These are phyloP conservation scores for Cladophialophora exuberans DNA, from an alignment of 2,329 filamentous ascomycete genomes.

Conservation along the genomic window DNA sequence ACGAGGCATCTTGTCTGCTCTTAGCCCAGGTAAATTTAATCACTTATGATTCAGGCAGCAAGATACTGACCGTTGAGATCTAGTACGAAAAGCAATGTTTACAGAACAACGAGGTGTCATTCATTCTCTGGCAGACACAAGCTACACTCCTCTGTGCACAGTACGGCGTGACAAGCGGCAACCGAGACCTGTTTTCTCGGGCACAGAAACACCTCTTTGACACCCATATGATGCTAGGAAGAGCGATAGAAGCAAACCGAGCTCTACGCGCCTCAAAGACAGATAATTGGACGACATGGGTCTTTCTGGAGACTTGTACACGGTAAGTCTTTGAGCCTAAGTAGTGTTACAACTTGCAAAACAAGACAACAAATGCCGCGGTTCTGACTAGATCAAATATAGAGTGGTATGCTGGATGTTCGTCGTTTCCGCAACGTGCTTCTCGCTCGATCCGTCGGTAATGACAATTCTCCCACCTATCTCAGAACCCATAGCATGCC, in stretches of 20 bases:
- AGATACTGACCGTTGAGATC: no score
- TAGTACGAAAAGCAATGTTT: not conserved
- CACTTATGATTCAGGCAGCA: not conserved
- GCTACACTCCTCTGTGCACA: slow-evolving; percentile 11
- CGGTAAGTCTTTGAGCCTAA: slow-evolving; percentile 2
- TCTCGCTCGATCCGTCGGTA: slow-evolving; percentile 2
- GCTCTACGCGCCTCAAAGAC: not conserved
- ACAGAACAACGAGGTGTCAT: not conserved
- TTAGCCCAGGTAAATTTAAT: slow-evolving; percentile 2
- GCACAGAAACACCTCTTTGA: slow-evolving; percentile 4
- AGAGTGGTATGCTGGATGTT: slow-evolving; percentile 18
- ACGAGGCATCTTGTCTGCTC: slow-evolving; percentile 7
- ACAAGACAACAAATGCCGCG: not conserved
- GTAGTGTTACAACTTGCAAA: no score
- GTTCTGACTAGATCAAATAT: no score
- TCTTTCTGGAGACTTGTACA: slow-evolving; percentile 9
- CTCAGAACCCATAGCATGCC: slow-evolving; percentile 5
- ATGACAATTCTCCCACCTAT: slow-evolving; percentile 11
- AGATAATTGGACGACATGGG: slow-evolving; percentile 8
- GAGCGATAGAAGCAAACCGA: not conserved
- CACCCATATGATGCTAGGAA: not conserved
- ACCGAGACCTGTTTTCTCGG: not conserved
- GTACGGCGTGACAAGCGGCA: not conserved
- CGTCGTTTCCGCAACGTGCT: slow-evolving; percentile 8
- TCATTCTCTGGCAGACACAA: slow-evolving; percentile 3